These are phyloP conservation scores for Penicillium sp. DNA, from an alignment of 2,329 filamentous ascomycete species.

Conservation along the genomic window DNA sequence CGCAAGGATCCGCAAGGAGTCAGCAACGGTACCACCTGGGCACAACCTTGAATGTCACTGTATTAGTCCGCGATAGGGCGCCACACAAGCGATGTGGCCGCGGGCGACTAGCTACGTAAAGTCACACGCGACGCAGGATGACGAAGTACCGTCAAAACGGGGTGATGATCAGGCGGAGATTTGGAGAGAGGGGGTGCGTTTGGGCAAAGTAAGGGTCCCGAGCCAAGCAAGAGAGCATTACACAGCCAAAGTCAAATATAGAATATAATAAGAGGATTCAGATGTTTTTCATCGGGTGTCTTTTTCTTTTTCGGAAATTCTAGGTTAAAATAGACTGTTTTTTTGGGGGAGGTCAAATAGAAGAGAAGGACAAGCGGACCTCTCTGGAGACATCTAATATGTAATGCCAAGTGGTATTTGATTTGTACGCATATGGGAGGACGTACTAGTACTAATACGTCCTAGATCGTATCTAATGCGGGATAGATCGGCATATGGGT, in stretches of 20 bases:
- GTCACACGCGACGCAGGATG: conserved; percentile 18
- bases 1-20: conserved; percentile 8
- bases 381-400: neutral
- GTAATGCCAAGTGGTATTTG: neutral
- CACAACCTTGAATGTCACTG: neutral
- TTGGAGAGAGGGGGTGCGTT: neutral
- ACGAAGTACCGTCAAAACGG: conserved; percentile 5
- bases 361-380: neutral
- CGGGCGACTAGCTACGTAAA: conserved; percentile 7
- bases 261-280: neutral
- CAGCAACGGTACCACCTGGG: neutral
- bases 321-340: neutral
- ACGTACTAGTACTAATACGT: neutral
- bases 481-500: neutral
- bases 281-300: neutral
- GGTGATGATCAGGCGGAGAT: conserved; percentile 2
- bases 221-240: neutral
- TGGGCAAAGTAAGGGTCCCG: conserved; percentile 1
- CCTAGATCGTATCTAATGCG: neutral
- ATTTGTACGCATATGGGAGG: neutral
- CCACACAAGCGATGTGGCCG: conserved; percentile 12
- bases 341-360: neutral
- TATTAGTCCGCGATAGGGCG: conserved; percentile 3
- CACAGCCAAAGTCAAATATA: neutral
- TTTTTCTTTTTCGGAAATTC: neutral